These are phyloP conservation scores for Alternaria sp. DNA, from an alignment of 2,329 filamentous ascomycete genomes.

Conservation along the genomic window DNA sequence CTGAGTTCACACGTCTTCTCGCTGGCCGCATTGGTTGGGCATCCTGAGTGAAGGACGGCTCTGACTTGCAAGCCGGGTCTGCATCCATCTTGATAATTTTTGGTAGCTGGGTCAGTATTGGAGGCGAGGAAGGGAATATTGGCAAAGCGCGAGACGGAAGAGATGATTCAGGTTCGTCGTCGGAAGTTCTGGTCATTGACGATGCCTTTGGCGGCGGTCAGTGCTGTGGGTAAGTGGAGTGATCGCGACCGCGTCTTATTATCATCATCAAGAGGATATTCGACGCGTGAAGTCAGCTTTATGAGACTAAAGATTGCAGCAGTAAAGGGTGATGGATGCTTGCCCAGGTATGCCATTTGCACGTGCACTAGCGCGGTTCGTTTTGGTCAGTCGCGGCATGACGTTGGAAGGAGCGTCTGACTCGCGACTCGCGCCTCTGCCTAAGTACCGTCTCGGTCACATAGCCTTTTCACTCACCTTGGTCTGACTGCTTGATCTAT, in stretches of 20 bases:
- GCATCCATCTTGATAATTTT: conserved; percentile 28
- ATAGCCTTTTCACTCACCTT: conserved; percentile 8
- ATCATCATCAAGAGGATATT: conserved; percentile 11
- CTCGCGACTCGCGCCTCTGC: conserved; percentile 31
- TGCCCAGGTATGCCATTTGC: conserved; percentile 15
- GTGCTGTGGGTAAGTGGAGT: conserved; percentile 35
- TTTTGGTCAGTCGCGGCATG: conserved; percentile 34
- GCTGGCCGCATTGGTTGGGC: conserved; percentile 14
- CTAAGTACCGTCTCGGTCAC: conserved; percentile 24
- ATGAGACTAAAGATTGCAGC: neutral
- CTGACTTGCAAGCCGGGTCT: conserved; percentile 13
- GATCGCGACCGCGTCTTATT: conserved; percentile 16
- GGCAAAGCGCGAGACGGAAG: conserved; percentile 24
- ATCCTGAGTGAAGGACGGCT: conserved; percentile 21
- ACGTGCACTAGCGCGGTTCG: conserved; percentile 23
- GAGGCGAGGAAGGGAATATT: conserved; percentile 30
- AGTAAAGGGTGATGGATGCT: conserved; percentile 3
- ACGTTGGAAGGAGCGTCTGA: conserved; percentile 40
- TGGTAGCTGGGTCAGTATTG: conserved; percentile 7
- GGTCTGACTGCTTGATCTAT: neutral
- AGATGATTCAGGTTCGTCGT: conserved; percentile 32
- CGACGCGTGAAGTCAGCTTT: neutral
- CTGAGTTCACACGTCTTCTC: conserved; percentile 26
- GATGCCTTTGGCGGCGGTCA: conserved; percentile 31
- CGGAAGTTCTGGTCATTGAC: conserved; percentile 26